A percentile compares a stretch with the other conserved stretches of the same genome.
Evolutionary conservation across 148 eudicot genomes (phyloP).

Genomic region (Agrostemma githago): DNA sequence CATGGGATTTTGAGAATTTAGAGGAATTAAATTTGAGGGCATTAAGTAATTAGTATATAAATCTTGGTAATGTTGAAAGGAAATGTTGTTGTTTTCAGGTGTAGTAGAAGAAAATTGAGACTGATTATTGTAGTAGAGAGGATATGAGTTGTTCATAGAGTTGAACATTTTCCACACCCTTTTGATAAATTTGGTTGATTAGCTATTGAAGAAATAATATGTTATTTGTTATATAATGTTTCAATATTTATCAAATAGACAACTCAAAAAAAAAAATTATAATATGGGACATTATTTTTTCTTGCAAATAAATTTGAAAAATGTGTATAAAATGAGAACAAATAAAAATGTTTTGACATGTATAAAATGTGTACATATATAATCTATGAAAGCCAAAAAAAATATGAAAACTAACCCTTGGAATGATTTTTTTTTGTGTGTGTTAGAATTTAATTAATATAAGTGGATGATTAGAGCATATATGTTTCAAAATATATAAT

Average conservation of each 20-base stretch:
- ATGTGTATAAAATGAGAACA: neutral
- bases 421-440: neutral
- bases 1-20: slow-evolving; percentile 7
- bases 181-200: neutral
- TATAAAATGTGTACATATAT: neutral
- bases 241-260: neutral
- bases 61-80: slow-evolving; percentile 15
- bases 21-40: slow-evolving; percentile 8
- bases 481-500: too few species aligned
- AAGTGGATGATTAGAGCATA: neutral
- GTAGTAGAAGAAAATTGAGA: slow-evolving; percentile 10
- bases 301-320: neutral
- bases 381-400: neutral
- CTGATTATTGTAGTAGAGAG: slow-evolving; percentile 16
- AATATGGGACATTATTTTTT: neutral
- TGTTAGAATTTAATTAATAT: neutral
- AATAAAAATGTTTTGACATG: neutral
- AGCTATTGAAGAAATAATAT: neutral
- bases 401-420: neutral
- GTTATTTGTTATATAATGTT: neutral
- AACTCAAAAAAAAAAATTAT: neutral
- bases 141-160: slow-evolving; percentile 17
- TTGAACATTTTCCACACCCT: slow-evolving; percentile 21
- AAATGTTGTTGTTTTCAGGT: slow-evolving; percentile 19
- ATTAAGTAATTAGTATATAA: slow-evolving; percentile 1